A percentile compares a stretch with the other conserved stretches of the same genome.
Conservation (phyloP, 306 rosid genomes). For the Myrica gale region DNA sequence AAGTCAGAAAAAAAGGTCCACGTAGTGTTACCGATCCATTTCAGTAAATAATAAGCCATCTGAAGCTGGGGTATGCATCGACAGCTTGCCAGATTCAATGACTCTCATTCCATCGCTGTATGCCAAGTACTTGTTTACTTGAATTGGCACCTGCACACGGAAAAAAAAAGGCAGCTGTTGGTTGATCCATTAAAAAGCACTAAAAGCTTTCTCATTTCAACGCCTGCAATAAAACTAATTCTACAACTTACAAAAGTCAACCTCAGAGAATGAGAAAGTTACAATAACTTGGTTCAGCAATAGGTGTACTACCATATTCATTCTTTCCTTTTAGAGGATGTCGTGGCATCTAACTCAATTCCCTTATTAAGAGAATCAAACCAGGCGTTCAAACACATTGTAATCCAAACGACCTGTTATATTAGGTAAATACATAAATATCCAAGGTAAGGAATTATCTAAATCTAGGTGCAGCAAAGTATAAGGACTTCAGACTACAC, state of each 20-base stretch:
- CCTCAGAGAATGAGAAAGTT: background rate
- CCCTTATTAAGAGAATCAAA: background rate
- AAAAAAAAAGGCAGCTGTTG: background rate
- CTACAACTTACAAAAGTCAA: conserved; percentile 1
- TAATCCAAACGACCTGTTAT: too few relatives aligned
- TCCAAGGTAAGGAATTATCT: background rate
- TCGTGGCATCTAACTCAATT: background rate
- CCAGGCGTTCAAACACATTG: background rate
- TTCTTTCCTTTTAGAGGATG: background rate
- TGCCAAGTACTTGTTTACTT: conserved; percentile 86
- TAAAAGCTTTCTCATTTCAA: background rate
- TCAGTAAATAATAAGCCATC: conserved; percentile 81
- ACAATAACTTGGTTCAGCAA: background rate
- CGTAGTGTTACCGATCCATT: conserved; percentile 65
- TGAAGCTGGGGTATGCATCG: conserved; percentile 52
- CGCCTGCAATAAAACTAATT: background rate
- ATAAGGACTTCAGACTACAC: background rate
- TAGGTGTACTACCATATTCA: background rate
- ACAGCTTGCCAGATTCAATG: conserved; percentile 76
- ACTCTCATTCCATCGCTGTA: conserved; percentile 94
- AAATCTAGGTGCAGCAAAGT: background rate
- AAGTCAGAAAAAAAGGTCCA: background rate
- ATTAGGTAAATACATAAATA: background rate
- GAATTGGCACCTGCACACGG: conserved; percentile 79
- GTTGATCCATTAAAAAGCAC: background rate